These are phyloP conservation scores for Stagonosporopsis vannaccii DNA, from an alignment of 2,329 filamentous ascomycete genomes.

Conservation along the genomic window DNA sequence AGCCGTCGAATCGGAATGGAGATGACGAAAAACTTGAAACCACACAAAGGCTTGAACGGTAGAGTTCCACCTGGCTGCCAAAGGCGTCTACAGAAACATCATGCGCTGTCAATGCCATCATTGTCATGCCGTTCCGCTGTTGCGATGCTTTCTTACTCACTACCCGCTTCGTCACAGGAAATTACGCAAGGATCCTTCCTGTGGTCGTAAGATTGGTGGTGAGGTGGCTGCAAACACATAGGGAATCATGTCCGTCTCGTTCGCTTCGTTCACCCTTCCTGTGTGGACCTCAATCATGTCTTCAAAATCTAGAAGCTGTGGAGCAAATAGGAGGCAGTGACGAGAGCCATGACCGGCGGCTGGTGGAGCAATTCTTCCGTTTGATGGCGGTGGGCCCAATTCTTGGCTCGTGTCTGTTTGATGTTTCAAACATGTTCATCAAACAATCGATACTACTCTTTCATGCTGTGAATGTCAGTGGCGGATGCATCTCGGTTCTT, in stretches of 20 bases:
- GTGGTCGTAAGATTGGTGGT: slow-evolving; percentile 12
- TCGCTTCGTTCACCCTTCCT: not conserved
- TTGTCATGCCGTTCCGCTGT: not conserved
- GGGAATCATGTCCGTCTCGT: not conserved
- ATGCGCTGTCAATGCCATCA: slow-evolving; percentile 25
- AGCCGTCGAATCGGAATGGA: slow-evolving; percentile 27
- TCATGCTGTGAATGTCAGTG: slow-evolving; percentile 5
- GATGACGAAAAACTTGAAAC: slow-evolving; percentile 31
- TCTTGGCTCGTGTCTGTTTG: slow-evolving; percentile 8
- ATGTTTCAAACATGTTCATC: slow-evolving; percentile 17
- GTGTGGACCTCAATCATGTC: slow-evolving; percentile 14
- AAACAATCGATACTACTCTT: slow-evolving; percentile 16
- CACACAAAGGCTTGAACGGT: slow-evolving; percentile 19
- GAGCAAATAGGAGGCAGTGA: slow-evolving; percentile 4
- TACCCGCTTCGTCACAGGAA: slow-evolving; percentile 6
- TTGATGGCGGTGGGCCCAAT: slow-evolving; percentile 7
- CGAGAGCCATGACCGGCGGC: slow-evolving; percentile 1
- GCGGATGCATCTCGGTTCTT: slow-evolving; percentile 4
- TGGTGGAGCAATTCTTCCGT: slow-evolving; percentile 6
- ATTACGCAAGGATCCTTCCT: slow-evolving; percentile 11
- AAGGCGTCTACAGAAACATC: slow-evolving; percentile 38
- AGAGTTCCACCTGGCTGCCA: slow-evolving; percentile 16
- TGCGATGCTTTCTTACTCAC: not conserved
- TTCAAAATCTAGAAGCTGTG: slow-evolving; percentile 17
- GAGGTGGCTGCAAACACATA: slow-evolving; percentile 11